Evolutionary conservation across 176 grass and related monocot species (phyloP), one percentile per base, ranked within the genome.

Genomic region (Oryza glumipatula): DNA sequence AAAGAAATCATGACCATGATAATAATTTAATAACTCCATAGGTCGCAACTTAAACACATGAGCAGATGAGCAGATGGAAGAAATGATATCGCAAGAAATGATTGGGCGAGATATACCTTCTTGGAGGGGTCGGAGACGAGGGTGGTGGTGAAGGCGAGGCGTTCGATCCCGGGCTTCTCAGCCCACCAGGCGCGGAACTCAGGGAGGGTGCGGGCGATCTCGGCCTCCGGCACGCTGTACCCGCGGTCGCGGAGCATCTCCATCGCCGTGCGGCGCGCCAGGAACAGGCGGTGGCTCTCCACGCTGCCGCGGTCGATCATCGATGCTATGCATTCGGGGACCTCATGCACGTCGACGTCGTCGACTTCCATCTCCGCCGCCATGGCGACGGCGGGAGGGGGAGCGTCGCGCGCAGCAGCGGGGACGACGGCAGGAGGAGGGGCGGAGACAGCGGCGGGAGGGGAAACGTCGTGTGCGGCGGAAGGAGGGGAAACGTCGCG

Each of bases 201-300:
- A 26, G 89, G 79, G 43, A 95, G 96, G 9, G 86, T 90, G 68
- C 88, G 81, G 23, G 86, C 67, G 74, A 95, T 67, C 41, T 90
- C 88, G 14, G 33, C 67, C 68, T 91, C 87, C 46, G 74, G 70
- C 19, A 98, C 85, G 51, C 14, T 28, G 80, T 92, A 91, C 49
- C 91, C 89, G 24, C 96, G 96, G 83, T 98, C 93, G 15, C 89
- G 91, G 32, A 98, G 87, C 93, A 98, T 98, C 89, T 98, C 93
- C 68, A 95, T 80, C 56, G 82, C 83, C 63, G 96, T 98, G 19
- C 93, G 96, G 23, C 89, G 91, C 73, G 91, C 96, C 68, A 95
- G 89, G 89, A 95, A 98, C 67, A 94, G 88, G 30, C 93, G 96
- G 67, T 85, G 74, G 75, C 86, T 92, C 80, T 98, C 96, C 65